Evolutionary conservation across 2,329 filamentous ascomycete species (phyloP), one percentile per base, ranked within the genome.

Genomic region (Pyrenophora seminiperda): DNA sequence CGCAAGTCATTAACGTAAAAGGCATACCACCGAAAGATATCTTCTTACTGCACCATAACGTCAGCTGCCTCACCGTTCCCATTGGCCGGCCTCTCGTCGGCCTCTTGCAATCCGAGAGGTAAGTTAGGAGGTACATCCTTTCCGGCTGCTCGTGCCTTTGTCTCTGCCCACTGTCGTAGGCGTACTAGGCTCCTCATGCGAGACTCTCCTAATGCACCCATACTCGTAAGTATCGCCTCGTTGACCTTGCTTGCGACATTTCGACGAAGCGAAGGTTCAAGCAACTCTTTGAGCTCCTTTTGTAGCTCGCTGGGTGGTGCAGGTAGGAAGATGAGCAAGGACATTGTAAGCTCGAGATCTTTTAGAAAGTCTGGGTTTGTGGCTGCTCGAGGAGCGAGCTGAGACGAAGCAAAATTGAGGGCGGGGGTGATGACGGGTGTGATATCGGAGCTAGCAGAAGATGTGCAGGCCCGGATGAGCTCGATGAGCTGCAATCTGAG

Each of bases 401-500:
- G 88, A 29, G 87, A 84, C 1, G 89, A 91, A 1, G 94, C 94
- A 74, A 99, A 99, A 50, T 87, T 85, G 43, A 99, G 76, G 1
- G 91, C 94, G 5, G 88, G 85, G 7, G 78, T 84, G 45, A 96
- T 91, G 62, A 91, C 94, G 6, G 88, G 85, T 7, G 78, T 84
- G 44, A 96, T 91, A 62, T 96, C 90, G 22, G 85, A 84, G 46
- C 84, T 81, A 7, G 83, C 79, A 31, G 79, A 79, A 9, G 82
- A 78, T 47, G 84, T 90, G 73, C 89, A 91, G 32, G 79, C 79
- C 27, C 91, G 86, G 63, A 99, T 99, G 44, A 97, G 81, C 76
- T 99, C 94, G 47, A 99, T 89, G 5, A 99, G 82, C 72, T 99
- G 94, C 31, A 99, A 81, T 29, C 93, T 88, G 38, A 99, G 80